Evolutionary conservation across 1,284 basidiomycete genomes (phyloP).

Genomic region (Leccinum brunneo-olivaceum): DNA sequence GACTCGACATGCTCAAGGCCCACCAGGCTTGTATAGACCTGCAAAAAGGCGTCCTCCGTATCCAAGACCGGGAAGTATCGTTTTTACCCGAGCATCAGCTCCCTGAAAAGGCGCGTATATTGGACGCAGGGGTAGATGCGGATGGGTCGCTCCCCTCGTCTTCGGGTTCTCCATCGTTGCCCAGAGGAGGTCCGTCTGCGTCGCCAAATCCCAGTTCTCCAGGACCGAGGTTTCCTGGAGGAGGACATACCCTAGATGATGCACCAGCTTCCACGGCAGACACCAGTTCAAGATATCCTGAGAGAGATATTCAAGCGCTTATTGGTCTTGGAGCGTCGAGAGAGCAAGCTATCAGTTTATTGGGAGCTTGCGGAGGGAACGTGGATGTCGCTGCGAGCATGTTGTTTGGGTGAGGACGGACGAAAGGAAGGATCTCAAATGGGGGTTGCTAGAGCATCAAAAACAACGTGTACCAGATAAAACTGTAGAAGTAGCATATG

Average conservation of each 20-base stretch:
- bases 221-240: slow-evolving; percentile 49
- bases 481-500: no score
- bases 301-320: slow-evolving; percentile 49
- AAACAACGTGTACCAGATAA: no score
- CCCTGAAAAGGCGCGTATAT: slow-evolving; percentile 66
- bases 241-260: slow-evolving; percentile 48
- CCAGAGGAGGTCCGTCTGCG: slow-evolving; percentile 1
- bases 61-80: slow-evolving; percentile 78
- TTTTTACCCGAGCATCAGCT: slow-evolving; percentile 95
- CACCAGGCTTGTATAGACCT: slow-evolving; percentile 96
- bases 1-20: slow-evolving; percentile 97
- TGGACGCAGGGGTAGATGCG: slow-evolving; percentile 27
- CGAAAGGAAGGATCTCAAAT: no score
- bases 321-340: slow-evolving; percentile 71
- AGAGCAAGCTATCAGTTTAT: slow-evolving; percentile 68
- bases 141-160: slow-evolving; percentile 19
- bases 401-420: slow-evolving; percentile 50
- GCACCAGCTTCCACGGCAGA: slow-evolving; percentile 18
- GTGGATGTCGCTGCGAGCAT: slow-evolving; percentile 85
- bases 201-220: slow-evolving; percentile 8
- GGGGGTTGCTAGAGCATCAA: no score
- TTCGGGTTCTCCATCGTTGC: slow-evolving; percentile 12
- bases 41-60: slow-evolving; percentile 79
- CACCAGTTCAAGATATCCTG: slow-evolving; percentile 36
- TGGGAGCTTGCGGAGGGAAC: slow-evolving; percentile 81